These are phyloP conservation scores for Setaria italica DNA, from an alignment of 202 grass and related monocot genomes.

Conservation along the genomic window DNA sequence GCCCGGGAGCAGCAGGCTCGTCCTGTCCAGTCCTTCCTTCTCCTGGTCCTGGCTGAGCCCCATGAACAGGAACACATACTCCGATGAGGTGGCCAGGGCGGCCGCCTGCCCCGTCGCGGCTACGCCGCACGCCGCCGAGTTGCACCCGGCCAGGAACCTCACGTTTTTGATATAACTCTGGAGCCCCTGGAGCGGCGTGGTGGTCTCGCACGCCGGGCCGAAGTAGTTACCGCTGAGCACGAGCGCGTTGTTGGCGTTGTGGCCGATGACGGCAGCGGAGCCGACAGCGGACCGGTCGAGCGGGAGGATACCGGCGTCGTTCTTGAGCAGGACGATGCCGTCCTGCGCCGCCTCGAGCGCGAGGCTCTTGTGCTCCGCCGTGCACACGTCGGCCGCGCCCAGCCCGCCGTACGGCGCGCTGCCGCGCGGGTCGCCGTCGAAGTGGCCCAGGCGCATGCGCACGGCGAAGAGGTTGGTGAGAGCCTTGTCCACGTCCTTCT, in stretches of 20 bases:
- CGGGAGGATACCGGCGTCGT: constrained; percentile 54
- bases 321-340: constrained; percentile 88
- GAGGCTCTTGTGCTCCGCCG: constrained; percentile 53
- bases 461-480: constrained; percentile 60
- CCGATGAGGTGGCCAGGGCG: constrained; percentile 39
- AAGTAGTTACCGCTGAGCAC: constrained; percentile 67
- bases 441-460: constrained; percentile 68
- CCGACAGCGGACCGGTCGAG: constrained; percentile 30
- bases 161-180: constrained; percentile 38
- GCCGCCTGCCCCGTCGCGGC: constrained; percentile 43
- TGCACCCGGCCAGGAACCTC: constrained; percentile 58
- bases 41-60: constrained; percentile 69
- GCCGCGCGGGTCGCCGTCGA: constrained; percentile 61
- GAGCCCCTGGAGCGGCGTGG: constrained; percentile 56
- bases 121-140: constrained; percentile 40
- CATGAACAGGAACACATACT: constrained; percentile 62
- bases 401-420: constrained; percentile 50
- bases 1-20: constrained; percentile 61
- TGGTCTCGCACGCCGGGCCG: constrained; percentile 59
- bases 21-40: constrained; percentile 64
- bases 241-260: constrained; percentile 51
- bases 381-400: constrained; percentile 56
- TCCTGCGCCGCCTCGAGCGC: constrained; percentile 65
- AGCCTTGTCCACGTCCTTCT: constrained; percentile 61
- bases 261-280: constrained; percentile 64